phyloP scores from a whole-genome alignment of 2,329 filamentous ascomycete species.

The Verticillium nonalfalfae region DNA sequence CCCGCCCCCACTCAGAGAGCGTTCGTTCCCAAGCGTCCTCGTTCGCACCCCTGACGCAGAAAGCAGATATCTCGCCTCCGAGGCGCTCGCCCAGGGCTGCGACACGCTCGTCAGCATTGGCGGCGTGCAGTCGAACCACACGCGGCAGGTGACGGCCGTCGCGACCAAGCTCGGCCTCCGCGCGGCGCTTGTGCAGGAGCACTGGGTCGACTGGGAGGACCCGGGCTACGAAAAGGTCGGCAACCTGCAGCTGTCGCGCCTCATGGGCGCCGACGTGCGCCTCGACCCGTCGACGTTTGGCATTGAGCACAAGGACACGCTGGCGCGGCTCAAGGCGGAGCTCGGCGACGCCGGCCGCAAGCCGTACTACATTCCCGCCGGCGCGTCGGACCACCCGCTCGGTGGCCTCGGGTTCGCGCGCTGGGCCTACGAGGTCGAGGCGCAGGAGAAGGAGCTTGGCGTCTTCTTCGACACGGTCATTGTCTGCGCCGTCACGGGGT shows the following conservation, averaged over 20 bases:
- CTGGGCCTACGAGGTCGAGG: slow-evolving; percentile 63
- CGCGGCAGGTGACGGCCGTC: slow-evolving; percentile 58
- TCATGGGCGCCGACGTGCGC: slow-evolving; percentile 60
- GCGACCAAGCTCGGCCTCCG: slow-evolving; percentile 52
- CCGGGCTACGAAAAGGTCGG: slow-evolving; percentile 57
- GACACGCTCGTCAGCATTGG: slow-evolving; percentile 62
- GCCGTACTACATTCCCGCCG: slow-evolving; percentile 68
- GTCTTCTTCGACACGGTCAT: slow-evolving; percentile 63
- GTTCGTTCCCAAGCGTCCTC: background rate
- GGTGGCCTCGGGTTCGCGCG: slow-evolving; percentile 65
- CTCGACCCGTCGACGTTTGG: slow-evolving; percentile 57
- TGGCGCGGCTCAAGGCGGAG: slow-evolving; percentile 46
- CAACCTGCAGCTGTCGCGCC: slow-evolving; percentile 63
- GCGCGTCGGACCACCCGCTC: slow-evolving; percentile 63
- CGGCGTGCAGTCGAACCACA: slow-evolving; percentile 66
- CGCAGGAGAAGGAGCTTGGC: slow-evolving; percentile 54
- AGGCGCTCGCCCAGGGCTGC: slow-evolving; percentile 49
- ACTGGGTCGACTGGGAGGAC: slow-evolving; percentile 61
- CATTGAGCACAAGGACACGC: slow-evolving; percentile 61
- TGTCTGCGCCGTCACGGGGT: slow-evolving; percentile 66
- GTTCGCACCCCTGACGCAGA: background rate
- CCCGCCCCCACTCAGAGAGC: background rate
- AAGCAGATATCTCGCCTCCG: slow-evolving; percentile 55
- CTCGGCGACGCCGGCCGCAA: slow-evolving; percentile 46
- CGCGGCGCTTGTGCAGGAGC: slow-evolving; percentile 55